Conservation (phyloP, 495 filamentous ascomycete genomes). For the Sphaerosporella brunnea region DNA sequence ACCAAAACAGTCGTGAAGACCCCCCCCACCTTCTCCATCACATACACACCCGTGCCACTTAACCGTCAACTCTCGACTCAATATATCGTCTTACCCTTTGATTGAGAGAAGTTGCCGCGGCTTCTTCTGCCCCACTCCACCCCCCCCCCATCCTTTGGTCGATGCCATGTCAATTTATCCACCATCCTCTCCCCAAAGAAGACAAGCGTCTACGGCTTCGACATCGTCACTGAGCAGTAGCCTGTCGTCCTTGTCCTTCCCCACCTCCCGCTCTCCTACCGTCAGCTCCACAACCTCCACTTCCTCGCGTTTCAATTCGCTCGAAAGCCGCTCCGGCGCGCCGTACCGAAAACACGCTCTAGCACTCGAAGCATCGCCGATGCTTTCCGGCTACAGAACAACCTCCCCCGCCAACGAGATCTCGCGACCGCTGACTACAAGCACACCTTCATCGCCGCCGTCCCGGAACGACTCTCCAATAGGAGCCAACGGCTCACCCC, state of each 20-base stretch:
- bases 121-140: not conserved
- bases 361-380: conserved; percentile 9
- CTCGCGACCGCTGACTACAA: too few species aligned
- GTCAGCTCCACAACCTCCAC: conserved; percentile 22
- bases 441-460: too few species aligned
- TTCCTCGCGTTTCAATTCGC: conserved; percentile 21
- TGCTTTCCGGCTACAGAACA: conserved; percentile 1
- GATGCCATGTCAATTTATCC: conserved; percentile 15
- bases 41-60: too few species aligned
- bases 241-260: conserved; percentile 22
- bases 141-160: not conserved
- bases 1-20: too few species aligned
- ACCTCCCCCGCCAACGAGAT: not conserved
- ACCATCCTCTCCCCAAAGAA: conserved; percentile 20
- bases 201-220: conserved; percentile 25
- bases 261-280: conserved; percentile 24
- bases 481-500: not conserved
- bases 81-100: too few species aligned
- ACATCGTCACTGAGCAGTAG: conserved; percentile 16
- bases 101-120: too few species aligned
- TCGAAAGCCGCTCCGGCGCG: conserved; percentile 8
- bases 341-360: conserved; percentile 16
- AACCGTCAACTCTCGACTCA: too few species aligned
- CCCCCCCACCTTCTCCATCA: too few species aligned
- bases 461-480: not conserved